A percentile compares a stretch with the other conserved stretches of the same genome.
phyloP scores from a whole-genome alignment of 306 rosid species.

The Rosa chinensis region DNA sequence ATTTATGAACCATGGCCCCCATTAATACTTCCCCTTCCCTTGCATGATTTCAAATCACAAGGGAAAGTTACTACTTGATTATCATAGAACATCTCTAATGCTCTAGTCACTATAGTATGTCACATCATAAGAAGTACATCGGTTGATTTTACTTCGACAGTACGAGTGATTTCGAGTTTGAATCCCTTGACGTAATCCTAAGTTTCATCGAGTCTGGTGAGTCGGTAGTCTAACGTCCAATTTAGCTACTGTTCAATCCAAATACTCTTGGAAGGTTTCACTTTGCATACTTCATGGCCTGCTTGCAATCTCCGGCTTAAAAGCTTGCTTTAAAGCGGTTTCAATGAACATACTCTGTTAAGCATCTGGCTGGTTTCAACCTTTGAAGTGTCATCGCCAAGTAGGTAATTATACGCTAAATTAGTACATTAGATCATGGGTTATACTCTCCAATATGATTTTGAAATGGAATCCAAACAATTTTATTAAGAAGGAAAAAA shows the following conservation, averaged over 20 bases:
- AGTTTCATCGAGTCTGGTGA: background rate
- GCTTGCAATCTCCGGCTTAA: background rate
- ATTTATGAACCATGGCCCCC: conserved; percentile 12
- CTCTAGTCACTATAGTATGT: background rate
- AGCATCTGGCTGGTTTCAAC: background rate
- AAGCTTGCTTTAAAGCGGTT: too few relatives aligned
- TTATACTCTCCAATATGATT: background rate
- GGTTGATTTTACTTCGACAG: background rate
- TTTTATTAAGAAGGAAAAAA: background rate
- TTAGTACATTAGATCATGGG: background rate
- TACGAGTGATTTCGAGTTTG: background rate
- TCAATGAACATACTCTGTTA: background rate
- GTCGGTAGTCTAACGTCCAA: background rate
- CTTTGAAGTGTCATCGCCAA: background rate
- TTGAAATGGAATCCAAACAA: background rate
- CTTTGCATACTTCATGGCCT: background rate
- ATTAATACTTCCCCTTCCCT: background rate
- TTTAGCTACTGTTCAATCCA: background rate
- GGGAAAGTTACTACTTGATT: background rate
- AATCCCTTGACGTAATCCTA: background rate
- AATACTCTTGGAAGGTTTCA: background rate
- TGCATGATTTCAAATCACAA: conserved; percentile 1
- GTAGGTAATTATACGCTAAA: too few relatives aligned
- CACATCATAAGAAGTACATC: background rate
- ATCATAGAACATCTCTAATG: background rate